Evolutionary conservation across 2,329 filamentous ascomycete genomes (phyloP).

Genomic region (Fusarium fracticaudum): DNA sequence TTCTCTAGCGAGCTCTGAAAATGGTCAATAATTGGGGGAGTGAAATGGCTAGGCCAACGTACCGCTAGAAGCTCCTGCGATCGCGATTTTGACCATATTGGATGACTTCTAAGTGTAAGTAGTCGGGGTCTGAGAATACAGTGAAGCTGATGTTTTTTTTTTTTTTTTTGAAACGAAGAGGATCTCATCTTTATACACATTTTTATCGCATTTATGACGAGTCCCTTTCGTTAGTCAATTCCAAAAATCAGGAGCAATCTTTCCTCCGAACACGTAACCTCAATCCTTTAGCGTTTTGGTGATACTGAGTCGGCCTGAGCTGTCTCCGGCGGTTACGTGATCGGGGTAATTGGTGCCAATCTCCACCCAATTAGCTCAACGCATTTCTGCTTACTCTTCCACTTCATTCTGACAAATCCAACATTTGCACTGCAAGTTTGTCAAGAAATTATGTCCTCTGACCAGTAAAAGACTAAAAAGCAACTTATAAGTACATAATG

Average conservation of each 20-base stretch:
- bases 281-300: fast-evolving
- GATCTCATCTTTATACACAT: background rate
- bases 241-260: fast-evolving
- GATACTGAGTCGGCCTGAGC: background rate
- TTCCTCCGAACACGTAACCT: background rate
- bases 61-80: constrained; percentile 2
- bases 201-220: fast-evolving
- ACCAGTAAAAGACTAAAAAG: fast-evolving
- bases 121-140: fast-evolving
- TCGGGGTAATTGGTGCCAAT: background rate
- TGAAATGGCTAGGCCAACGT: fast-evolving
- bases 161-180: fast-evolving
- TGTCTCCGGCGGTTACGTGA: constrained; percentile 11
- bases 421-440: fast-evolving
- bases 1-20: background rate
- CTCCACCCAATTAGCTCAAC: background rate
- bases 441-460: fast-evolving
- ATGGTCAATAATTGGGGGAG: fast-evolving
- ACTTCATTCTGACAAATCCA: background rate
- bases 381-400: background rate
- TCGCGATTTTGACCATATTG: constrained; percentile 6
- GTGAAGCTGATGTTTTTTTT: fast-evolving
- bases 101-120: fast-evolving
- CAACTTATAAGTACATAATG: background rate
- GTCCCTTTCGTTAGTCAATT: fast-evolving